Conservation (phyloP, 495 filamentous ascomycete species). For the Usnea hakonensis region DNA sequence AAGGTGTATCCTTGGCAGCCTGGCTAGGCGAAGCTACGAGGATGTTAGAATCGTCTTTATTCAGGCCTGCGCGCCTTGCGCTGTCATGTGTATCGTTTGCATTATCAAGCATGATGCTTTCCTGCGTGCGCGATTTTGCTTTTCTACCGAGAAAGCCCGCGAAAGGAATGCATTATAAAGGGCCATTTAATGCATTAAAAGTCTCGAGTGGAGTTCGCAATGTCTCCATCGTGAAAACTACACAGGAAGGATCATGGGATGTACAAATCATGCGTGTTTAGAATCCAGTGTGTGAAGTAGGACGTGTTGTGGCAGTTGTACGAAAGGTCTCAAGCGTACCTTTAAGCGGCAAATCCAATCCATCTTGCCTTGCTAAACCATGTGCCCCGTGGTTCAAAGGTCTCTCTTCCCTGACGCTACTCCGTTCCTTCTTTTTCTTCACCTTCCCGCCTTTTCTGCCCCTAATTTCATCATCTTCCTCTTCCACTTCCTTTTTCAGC, state of each 20-base stretch:
- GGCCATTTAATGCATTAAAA: neutral
- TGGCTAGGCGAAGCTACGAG: slow-evolving; percentile 15
- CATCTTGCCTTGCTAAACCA: slow-evolving; percentile 60
- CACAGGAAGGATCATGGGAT: neutral
- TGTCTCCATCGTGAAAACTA: neutral
- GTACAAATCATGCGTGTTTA: neutral
- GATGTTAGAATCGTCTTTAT: slow-evolving; percentile 1
- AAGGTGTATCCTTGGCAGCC: slow-evolving; percentile 9
- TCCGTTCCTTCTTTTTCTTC: slow-evolving; percentile 47
- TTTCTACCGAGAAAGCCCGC: neutral
- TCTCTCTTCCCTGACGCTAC: slow-evolving; percentile 45
- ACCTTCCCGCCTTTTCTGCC: slow-evolving; percentile 38
- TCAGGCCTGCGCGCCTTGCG: neutral
- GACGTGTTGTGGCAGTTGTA: neutral
- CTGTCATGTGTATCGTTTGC: neutral
- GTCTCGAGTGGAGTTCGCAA: neutral
- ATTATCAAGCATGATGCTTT: neutral
- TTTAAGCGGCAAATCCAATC: slow-evolving; percentile 46
- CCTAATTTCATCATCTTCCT: slow-evolving; percentile 42
- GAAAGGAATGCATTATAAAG: neutral
- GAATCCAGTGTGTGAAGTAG: neutral
- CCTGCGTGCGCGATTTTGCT: neutral
- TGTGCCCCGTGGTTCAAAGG: slow-evolving; percentile 57
- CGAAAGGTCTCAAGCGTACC: slow-evolving; percentile 42
- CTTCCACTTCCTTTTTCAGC: slow-evolving; percentile 40